These are phyloP conservation scores for Chimonanthus praecox DNA, from an alignment of 164 flowering plant genomes.

Conservation along the genomic window DNA sequence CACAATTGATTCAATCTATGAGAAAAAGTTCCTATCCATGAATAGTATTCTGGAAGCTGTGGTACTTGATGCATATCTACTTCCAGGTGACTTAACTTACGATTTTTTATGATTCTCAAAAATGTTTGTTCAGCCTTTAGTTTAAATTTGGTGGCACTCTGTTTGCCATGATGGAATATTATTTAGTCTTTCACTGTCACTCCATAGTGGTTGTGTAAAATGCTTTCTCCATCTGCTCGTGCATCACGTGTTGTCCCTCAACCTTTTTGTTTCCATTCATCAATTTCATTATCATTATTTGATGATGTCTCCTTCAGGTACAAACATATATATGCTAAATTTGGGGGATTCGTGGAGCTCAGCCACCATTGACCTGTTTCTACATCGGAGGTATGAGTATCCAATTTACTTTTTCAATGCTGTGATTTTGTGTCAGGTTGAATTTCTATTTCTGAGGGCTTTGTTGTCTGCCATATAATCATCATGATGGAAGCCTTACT, in stretches of 20 bases:
- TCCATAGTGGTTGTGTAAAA: not conserved
- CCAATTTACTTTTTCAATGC: not conserved
- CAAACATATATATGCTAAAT: constrained; percentile 77
- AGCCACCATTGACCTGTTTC: constrained; percentile 82
- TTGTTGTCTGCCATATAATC: not conserved
- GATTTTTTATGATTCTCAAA: not conserved
- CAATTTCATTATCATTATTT: constrained; percentile 1
- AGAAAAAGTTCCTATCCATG: constrained; percentile 71
- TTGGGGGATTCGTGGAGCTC: constrained; percentile 94
- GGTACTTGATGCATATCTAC: constrained; percentile 56
- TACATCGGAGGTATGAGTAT: constrained; percentile 61
- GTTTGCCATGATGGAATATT: not conserved
- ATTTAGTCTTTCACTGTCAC: not conserved
- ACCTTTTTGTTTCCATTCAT: not conserved
- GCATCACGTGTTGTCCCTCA: not conserved
- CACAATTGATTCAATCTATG: constrained; percentile 73
- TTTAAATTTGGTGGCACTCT: not conserved
- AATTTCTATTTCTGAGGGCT: not conserved
- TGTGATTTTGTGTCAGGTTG: not conserved
- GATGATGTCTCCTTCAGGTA: constrained; percentile 40
- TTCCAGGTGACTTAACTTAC: constrained; percentile 57
- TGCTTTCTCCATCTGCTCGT: not conserved
- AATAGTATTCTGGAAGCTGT: constrained; percentile 75
- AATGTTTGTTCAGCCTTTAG: not conserved
- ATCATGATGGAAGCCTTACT: no score